Evolutionary conservation across 2,329 filamentous ascomycete species (phyloP), one percentile per base, ranked within the genome.

Genomic region (Ascochyta viciae-villosae): DNA sequence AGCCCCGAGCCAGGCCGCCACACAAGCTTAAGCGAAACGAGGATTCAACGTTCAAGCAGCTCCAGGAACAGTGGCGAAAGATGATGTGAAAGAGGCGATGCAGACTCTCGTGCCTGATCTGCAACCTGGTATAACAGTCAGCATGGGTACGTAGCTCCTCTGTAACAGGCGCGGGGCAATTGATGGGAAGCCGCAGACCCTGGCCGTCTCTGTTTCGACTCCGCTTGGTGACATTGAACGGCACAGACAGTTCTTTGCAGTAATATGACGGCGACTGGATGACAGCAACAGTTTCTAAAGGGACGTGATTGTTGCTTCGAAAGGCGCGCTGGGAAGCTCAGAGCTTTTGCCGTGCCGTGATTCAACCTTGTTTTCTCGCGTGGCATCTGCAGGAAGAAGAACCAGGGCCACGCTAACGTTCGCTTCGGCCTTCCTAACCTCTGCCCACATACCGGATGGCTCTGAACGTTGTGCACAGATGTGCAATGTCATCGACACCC

Each of bases 311-410:
- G 42, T 31, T 42, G 34, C 37, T 12, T 16, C 35, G 10, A 27
- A 37, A 35, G 29, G 45, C 9, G 52, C 41, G 45, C 34, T 50
- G 34, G n/a, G 15, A 31, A 46, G 22, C n/a, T 47, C 37, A 37
- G 31, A 39, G 24, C 37, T 56, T 31, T 37, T 23, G 53, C 48
- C 22, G 37, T 46, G 47, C 46, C 42, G 53, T 31, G 22, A 0
- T 34, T 29, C 24, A 56, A 43, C 53, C 47, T 40, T 51, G 43
- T 34, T 55, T 16, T 19, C 37, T 50, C 53, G 38, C 47, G 53
- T 56, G 53, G 53, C 47, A 49, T 23, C 27, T 54, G 48, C 53
- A 39, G 23, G 42, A 51, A 23, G 39, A 9, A 40, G 24, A 33
- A 22, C 23, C 35, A 41, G 35, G 33, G n/a, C 29, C 29, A 31